Conservation (phyloP, 768 basidiomycete species). For the Russula dissimulans region DNA sequence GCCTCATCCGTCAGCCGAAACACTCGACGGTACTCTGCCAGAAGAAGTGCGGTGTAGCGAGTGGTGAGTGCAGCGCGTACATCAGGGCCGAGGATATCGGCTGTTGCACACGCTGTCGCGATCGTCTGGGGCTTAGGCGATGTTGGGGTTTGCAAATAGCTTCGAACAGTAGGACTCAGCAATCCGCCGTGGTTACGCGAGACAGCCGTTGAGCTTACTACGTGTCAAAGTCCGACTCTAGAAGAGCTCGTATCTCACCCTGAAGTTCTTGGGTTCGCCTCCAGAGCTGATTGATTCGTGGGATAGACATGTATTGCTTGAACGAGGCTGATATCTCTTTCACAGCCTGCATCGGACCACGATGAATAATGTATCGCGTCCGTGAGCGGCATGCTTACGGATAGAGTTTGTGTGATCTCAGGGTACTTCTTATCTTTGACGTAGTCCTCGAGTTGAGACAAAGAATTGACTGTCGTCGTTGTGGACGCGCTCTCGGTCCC, state of each 20-base stretch:
- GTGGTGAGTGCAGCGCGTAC: conserved; percentile 75
- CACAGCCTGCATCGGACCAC: conserved; percentile 50
- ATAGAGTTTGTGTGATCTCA: conserved; percentile 76
- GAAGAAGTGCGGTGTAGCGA: conserved; percentile 79
- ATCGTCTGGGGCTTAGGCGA: conserved; percentile 48
- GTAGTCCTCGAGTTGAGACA: conserved; percentile 72
- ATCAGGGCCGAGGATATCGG: conserved; percentile 82
- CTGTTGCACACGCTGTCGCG: conserved; percentile 76
- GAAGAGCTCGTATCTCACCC: conserved; percentile 65
- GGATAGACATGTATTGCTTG: conserved; percentile 68
- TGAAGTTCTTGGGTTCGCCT: conserved; percentile 75
- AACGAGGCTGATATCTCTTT: conserved; percentile 79
- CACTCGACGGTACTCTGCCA: conserved; percentile 94
- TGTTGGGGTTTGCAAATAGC: conserved; percentile 68
- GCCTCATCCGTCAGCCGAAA: conserved; percentile 92
- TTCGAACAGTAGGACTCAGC: conserved; percentile 26
- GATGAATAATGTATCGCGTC: background rate
- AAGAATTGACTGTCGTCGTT: conserved; percentile 55
- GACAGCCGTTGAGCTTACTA: conserved; percentile 51
- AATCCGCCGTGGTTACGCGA: background rate
- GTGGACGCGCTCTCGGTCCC: background rate
- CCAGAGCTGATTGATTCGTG: conserved; percentile 68
- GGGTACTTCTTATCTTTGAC: conserved; percentile 70
- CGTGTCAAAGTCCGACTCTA: conserved; percentile 86
- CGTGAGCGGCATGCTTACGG: conserved; percentile 39